These are phyloP conservation scores for Fusarium udum DNA, from an alignment of 2,329 filamentous ascomycete species.

Conservation along the genomic window DNA sequence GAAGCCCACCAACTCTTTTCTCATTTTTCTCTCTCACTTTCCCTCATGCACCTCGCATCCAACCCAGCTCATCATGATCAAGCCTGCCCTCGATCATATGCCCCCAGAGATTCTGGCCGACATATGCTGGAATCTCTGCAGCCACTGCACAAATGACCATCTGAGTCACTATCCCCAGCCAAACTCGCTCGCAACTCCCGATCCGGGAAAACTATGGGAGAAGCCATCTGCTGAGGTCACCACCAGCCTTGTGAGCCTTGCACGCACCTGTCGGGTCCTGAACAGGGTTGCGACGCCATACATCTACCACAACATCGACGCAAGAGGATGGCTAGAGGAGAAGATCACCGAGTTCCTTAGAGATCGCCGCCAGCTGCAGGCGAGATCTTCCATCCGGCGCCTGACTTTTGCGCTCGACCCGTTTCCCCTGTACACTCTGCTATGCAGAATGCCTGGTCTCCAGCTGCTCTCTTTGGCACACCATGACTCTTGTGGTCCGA, in stretches of 20 bases:
- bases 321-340: accelerated
- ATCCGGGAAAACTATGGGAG: not conserved
- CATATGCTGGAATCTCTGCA: not conserved
- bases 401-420: accelerated
- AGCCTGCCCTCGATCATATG: not conserved
- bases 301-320: not conserved
- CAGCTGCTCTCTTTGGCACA: not conserved
- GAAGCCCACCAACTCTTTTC: not conserved
- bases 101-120: not conserved
- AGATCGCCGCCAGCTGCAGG: accelerated
- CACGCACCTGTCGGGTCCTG: not conserved
- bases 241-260: not conserved
- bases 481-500: accelerated
- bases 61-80: not conserved
- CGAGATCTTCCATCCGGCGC: not conserved
- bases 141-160: not conserved
- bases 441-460: not conserved
- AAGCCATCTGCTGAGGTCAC: not conserved
- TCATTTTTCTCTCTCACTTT: not conserved
- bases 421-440: not conserved
- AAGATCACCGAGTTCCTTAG: not conserved
- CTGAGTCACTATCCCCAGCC: not conserved
- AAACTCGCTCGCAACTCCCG: not conserved
- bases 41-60: not conserved
- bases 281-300: not conserved